These are phyloP conservation scores for Pythium volutum DNA, from an alignment of 352 stramenopile genomes.

Conservation along the genomic window DNA sequence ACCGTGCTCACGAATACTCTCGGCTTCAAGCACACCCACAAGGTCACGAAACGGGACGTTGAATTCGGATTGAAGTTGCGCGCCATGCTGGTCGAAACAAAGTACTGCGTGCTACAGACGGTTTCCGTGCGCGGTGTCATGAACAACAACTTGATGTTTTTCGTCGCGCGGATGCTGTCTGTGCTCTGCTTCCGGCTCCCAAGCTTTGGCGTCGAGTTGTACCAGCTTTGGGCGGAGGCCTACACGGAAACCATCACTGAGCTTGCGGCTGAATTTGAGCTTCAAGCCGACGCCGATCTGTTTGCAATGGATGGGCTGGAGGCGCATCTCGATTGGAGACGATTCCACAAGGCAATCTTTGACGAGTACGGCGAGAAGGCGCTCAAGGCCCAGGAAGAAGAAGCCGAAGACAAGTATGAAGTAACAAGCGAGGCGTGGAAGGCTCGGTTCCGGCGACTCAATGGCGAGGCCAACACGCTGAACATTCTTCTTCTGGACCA, in stretches of 20 bases:
- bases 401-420: constrained; percentile 89
- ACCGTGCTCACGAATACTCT: constrained; percentile 54
- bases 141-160: constrained; percentile 93
- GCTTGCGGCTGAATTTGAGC: constrained; percentile 73
- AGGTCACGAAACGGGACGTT: constrained; percentile 76
- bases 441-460: constrained; percentile 72
- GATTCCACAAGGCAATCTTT: constrained; percentile 87
- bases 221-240: constrained; percentile 85
- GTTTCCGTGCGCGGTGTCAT: constrained; percentile 86
- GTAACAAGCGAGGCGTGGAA: constrained; percentile 83
- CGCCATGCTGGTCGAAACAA: constrained; percentile 87
- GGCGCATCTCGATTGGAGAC: constrained; percentile 84
- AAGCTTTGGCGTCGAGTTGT: constrained; percentile 86
- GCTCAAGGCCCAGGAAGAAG: constrained; percentile 83
- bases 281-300: constrained; percentile 79
- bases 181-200: constrained; percentile 84
- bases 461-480: constrained; percentile 80
- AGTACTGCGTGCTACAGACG: constrained; percentile 86
- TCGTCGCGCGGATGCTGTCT: constrained; percentile 84
- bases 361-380: constrained; percentile 86
- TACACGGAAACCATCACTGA: constrained; percentile 78
- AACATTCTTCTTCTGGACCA: constrained; percentile 88
- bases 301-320: constrained; percentile 89
- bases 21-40: constrained; percentile 71
- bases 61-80: constrained; percentile 84